These are phyloP conservation scores for Thelephora terrestris DNA, from an alignment of 1,284 basidiomycete genomes.

Conservation along the genomic window DNA sequence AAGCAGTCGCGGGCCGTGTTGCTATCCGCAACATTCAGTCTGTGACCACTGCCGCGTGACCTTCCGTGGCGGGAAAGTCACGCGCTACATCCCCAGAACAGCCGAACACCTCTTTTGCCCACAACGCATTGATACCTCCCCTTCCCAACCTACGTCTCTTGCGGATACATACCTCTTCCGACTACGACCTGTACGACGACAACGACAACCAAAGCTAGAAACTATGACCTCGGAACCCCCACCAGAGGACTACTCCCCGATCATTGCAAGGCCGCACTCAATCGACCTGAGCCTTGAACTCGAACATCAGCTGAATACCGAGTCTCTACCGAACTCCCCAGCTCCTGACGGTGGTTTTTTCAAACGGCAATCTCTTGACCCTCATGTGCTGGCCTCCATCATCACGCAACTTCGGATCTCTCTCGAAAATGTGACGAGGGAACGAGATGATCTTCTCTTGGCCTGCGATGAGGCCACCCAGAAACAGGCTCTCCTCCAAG, in stretches of 20 bases:
- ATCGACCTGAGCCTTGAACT: conserved; percentile 71
- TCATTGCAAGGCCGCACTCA: conserved; percentile 38
- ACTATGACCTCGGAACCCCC: not conserved
- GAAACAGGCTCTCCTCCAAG: conserved; percentile 48
- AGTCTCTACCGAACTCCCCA: conserved; percentile 36
- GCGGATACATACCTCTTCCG: no score
- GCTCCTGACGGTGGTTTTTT: conserved; percentile 13
- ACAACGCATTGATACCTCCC: no score
- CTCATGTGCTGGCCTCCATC: conserved; percentile 65
- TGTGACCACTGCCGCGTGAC: no score
- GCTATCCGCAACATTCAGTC: no score
- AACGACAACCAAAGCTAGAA: not conserved
- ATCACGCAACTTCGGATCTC: conserved; percentile 56
- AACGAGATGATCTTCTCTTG: conserved; percentile 56
- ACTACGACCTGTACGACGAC: not conserved
- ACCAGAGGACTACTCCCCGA: conserved; percentile 1
- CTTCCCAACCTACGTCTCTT: no score
- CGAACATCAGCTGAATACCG: conserved; percentile 61
- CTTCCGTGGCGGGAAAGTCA: no score
- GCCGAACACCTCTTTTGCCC: no score
- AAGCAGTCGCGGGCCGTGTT: no score
- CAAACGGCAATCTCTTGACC: conserved; percentile 52
- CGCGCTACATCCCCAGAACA: no score
- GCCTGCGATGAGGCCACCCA: conserved; percentile 29
- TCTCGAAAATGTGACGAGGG: conserved; percentile 49